Evolutionary conservation across 768 basidiomycete genomes (phyloP).

Genomic region (Calocybe cyanea): DNA sequence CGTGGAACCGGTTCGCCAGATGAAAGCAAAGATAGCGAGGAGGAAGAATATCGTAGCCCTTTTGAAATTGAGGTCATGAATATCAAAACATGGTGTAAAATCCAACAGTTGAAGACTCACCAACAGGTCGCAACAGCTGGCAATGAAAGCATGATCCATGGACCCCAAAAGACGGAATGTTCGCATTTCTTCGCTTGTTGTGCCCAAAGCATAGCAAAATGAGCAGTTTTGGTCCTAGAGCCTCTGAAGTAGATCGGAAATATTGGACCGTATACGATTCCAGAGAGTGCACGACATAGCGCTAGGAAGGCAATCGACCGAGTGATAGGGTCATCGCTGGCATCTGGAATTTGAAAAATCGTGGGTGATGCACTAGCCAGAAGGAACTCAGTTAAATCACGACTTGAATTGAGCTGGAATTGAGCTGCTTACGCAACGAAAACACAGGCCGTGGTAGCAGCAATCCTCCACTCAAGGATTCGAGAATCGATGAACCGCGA

Average conservation of each 20-base stretch:
- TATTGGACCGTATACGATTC: conserved; percentile 13
- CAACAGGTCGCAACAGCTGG: conserved; percentile 12
- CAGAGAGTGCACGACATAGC: conserved; percentile 12
- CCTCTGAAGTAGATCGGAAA: conserved; percentile 14
- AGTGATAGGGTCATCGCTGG: conserved; percentile 14
- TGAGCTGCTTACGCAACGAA: conserved; percentile 11
- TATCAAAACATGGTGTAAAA: no score
- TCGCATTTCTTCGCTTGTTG: conserved; percentile 3
- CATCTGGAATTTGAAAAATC: conserved; percentile 14
- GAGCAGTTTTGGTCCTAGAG: conserved; percentile 4
- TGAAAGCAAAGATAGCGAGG: conserved; percentile 11
- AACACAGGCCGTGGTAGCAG: conserved; percentile 13
- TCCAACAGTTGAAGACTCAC: conserved; percentile 2
- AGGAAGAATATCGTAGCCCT: conserved; percentile 12
- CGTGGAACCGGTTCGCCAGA: conserved; percentile 12
- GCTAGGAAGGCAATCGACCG: conserved; percentile 14
- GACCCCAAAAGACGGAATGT: conserved; percentile 5
- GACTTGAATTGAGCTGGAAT: not conserved
- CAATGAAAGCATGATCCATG: conserved; percentile 15
- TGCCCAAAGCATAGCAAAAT: conserved; percentile 14
- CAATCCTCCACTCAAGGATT: conserved; percentile 13
- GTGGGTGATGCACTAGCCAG: conserved; percentile 10
- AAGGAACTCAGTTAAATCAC: not conserved
- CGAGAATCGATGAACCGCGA: conserved; percentile 12
- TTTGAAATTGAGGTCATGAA: no score